A percentile compares a stretch with the other conserved stretches of the same genome.
phyloP scores from a whole-genome alignment of 2,329 filamentous ascomycete species.

The Samsoniella hepiali region DNA sequence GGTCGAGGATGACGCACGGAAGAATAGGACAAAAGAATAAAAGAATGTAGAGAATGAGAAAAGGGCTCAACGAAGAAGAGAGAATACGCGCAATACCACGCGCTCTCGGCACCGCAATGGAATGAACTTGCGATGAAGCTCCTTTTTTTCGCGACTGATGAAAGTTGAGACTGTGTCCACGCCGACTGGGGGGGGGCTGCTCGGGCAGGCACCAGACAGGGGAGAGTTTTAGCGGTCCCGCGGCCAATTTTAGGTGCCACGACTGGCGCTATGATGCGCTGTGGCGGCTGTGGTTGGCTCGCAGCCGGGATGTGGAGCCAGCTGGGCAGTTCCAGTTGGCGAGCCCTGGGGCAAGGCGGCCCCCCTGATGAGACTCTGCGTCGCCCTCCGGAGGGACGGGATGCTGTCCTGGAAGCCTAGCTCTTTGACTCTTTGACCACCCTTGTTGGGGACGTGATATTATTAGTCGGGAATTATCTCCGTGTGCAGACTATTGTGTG shows the following conservation, averaged over 20 bases:
- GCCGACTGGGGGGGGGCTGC: background rate
- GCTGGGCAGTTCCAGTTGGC: background rate
- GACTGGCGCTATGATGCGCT: conserved; percentile 1
- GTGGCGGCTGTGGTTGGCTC: background rate
- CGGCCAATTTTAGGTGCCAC: background rate
- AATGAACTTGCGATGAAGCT: conserved; percentile 19
- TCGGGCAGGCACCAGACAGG: background rate
- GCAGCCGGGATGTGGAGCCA: conserved; percentile 4
- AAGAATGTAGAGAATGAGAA: conserved; percentile 17
- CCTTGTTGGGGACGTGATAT: background rate
- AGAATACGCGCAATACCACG: conserved; percentile 3
- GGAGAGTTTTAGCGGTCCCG: no score
- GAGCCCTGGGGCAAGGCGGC: background rate
- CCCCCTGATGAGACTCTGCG: background rate
- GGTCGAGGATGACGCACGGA: conserved; percentile 19
- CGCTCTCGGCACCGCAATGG: conserved; percentile 24
- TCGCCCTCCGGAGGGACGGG: background rate
- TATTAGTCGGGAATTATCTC: background rate
- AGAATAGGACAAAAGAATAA: conserved; percentile 21
- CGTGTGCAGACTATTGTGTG: background rate
- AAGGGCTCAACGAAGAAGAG: background rate
- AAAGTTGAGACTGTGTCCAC: conserved; percentile 18
- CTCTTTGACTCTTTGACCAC: background rate
- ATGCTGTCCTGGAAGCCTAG: no score
- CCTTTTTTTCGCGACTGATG: conserved; percentile 7